Conservation (phyloP, 2,329 filamentous ascomycete species). For the Gyromitra esculenta region DNA sequence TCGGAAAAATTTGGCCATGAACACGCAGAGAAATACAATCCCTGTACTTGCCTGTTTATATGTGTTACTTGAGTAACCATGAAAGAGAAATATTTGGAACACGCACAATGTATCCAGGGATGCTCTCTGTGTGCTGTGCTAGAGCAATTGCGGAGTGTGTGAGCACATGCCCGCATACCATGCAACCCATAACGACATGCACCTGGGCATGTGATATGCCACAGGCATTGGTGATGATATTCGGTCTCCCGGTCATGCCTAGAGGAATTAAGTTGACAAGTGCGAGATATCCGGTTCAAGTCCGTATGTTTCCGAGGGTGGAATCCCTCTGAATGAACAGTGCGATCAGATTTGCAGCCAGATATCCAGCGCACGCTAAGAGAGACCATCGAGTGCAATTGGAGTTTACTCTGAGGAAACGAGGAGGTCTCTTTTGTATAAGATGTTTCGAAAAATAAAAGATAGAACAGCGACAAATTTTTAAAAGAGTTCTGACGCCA, state of each 20-base stretch:
- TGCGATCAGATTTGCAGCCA: background rate
- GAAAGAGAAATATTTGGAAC: too few relatives aligned
- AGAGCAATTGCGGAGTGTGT: background rate
- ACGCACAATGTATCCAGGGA: background rate
- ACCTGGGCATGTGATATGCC: background rate
- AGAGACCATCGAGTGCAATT: background rate
- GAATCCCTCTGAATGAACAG: background rate
- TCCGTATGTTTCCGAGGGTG: background rate
- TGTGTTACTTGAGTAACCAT: too few relatives aligned
- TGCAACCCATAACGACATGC: background rate
- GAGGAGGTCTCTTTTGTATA: background rate
- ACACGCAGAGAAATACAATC: background rate
- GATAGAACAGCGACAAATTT: background rate
- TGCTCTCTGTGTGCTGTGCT: background rate
- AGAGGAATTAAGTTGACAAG: slow-evolving; percentile 8
- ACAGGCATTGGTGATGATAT: background rate
- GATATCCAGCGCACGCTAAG: background rate
- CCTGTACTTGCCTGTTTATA: background rate
- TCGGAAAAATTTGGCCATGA: background rate
- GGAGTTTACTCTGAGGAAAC: background rate
- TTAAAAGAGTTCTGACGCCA: background rate
- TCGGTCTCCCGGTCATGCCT: background rate
- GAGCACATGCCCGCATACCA: background rate
- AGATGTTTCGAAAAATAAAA: background rate
- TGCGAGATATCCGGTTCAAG: background rate